Base-by-base conservation (phyloP, 805 yeast species). In the Kluyveromyces starmeri region DNA sequence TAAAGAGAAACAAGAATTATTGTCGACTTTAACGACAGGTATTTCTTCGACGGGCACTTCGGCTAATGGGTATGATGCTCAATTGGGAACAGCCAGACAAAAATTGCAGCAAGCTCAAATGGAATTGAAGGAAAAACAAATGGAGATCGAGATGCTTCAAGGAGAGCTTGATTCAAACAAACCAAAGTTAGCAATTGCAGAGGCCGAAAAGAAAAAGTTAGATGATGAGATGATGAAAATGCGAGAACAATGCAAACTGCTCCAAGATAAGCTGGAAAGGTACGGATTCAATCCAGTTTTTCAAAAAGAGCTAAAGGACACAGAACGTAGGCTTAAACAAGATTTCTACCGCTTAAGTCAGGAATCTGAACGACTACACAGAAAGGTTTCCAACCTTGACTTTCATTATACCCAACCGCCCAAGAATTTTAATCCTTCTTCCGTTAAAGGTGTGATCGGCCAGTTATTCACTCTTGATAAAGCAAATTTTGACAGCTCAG, bases 371-470 rank as follows among this genome's bases (percentile, higher is more conserved):
- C 59, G 59, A 21, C 50, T 82, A 50, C 73, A 69, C 46, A 65
- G 94, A 35, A 71, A 66, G 38, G 73, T 81, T 15, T 77, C 89
- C 0, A 78, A 78, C 47, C 59, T 85, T 34, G 95, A 84, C 28
- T 88, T 88, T 52, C 65, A 71, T 23, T 88, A 83, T 56, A 57
- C 77, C 7, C 67, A 59, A 27, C 95, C 96, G 0, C 52, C 64
- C 20, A 63, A 78, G 1, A 58, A 71, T 32, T 83, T 88, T 49
- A 61, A 80, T 46, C 58, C 73, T 3, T 43, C 55, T 1, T 66
- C 79, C 1, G 94, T 92, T 3, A 79, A 77, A 50, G 99, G 99
- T 28, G 73, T 86, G 12, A 94, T 89, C 10, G 95, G 95, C 2
- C 92, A 83, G 50, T 61, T 92, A 32, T 85, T 94, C 52, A 58